Percentiles rank a stretch among this genome's conserved stretches.
These are phyloP conservation scores for Phytophthora brassicae DNA, from an alignment of 352 stramenopile species.

Conservation along the genomic window DNA sequence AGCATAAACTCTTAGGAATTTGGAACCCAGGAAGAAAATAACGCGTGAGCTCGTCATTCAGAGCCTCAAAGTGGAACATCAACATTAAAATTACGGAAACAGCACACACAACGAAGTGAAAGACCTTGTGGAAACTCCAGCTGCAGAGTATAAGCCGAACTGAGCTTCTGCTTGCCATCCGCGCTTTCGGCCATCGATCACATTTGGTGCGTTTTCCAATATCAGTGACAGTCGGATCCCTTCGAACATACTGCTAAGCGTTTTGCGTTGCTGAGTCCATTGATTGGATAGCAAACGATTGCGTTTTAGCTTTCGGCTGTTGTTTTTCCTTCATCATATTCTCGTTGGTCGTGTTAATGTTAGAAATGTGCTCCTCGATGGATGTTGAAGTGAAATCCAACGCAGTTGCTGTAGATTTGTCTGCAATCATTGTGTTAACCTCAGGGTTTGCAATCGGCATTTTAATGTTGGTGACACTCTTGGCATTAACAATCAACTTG, in stretches of 20 bases:
- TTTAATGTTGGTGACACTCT: background rate
- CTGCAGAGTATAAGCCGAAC: conserved; percentile 38
- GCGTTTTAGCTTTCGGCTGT: background rate
- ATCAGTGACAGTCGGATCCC: conserved; percentile 18
- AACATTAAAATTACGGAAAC: conserved; percentile 48
- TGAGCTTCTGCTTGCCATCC: conserved; percentile 32
- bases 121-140: conserved; percentile 42
- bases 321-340: background rate
- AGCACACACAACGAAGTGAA: conserved; percentile 39
- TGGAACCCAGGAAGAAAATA: conserved; percentile 36
- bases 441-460: background rate
- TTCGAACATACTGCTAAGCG: conserved; percentile 30
- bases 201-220: conserved; percentile 9
- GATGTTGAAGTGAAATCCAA: background rate
- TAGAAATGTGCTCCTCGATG: conserved; percentile 1
- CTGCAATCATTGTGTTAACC: background rate
- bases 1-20: conserved; percentile 66
- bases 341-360: background rate
- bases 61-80: conserved; percentile 49
- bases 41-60: conserved; percentile 29
- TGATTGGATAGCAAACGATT: conserved; percentile 9
- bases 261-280: conserved; percentile 11
- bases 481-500: background rate
- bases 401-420: background rate
- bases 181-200: conserved; percentile 49